Base-by-base conservation (phyloP, 1,284 basidiomycete genomes). In the Marasmius tenuissimus region DNA sequence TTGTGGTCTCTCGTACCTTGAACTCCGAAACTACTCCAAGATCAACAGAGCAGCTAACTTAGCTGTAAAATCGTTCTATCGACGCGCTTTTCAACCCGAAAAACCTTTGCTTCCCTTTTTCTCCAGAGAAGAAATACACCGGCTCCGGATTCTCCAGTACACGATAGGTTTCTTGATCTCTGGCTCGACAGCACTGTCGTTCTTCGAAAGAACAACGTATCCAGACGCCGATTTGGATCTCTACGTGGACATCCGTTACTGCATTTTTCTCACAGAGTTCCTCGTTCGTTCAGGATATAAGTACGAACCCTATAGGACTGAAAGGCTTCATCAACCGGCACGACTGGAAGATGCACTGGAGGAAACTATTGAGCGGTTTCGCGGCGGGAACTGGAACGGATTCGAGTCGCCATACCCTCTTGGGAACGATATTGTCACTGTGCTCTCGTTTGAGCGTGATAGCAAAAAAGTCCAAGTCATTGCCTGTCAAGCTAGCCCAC, bases 391-490 rank as follows among this genome's bases (percentile, higher is more conserved):
- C 40, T 52, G 18, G 33, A 10, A 11, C 5, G 1, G 27, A 4
- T 27, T 27, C 4, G 27, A 27, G 20, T 5, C 12, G 16, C 14
- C 1, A 14, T 35, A 33, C 10, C 14, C 16, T 12, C 45, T 42
- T 18, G 54, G 20, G 33, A 20, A 49, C 27, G 69, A 65, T 37
- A 60, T 68, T 0, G 33, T 60, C 3, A 59, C 59, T 45, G 69
- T 76, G 3, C 65, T 71, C 49, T 65, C 67, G 34, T 72, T 74
- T 49, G 55, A 53, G 18, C 70, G 68, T 45, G 60, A 55, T 22
- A 33, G 18, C 4, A 61, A 70, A 45, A 77, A 68, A 42, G 60
- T 81, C 0, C 79, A 82, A 63, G 54, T 82, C 47, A 74, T 81
- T 11, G 70, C 70, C 1, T 64, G 70, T 0, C 0, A 40, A 0